Conservation (phyloP, 129 eudicot genomes). For the Heracleum sosnowskyi region DNA sequence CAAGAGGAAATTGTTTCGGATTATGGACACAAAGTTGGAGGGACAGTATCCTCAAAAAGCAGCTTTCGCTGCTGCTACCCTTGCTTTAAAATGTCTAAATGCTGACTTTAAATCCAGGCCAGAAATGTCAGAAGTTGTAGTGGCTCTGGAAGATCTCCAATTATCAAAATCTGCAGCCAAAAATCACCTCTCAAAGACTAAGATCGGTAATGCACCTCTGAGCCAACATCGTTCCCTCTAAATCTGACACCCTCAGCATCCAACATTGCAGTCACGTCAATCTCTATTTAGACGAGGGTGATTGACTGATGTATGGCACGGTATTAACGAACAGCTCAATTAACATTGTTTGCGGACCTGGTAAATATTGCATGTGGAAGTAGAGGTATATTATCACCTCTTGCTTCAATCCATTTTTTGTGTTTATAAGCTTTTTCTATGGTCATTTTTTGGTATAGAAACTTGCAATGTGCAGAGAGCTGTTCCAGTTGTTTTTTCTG, state of each 20-base stretch:
- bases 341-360: background rate
- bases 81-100: slow-evolving; percentile 61
- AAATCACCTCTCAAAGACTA: slow-evolving; percentile 21
- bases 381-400: background rate
- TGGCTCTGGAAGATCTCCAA: slow-evolving; percentile 59
- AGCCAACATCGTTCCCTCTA: slow-evolving; percentile 48
- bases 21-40: slow-evolving; percentile 80
- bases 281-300: slow-evolving; percentile 19
- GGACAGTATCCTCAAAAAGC: slow-evolving; percentile 91
- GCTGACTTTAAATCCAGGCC: slow-evolving; percentile 67
- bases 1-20: slow-evolving; percentile 65
- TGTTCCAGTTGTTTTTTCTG: background rate
- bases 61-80: slow-evolving; percentile 53
- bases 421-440: slow-evolving; percentile 4
- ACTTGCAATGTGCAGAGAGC: slow-evolving; percentile 9
- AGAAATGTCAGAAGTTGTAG: slow-evolving; percentile 61
- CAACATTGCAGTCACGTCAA: slow-evolving; percentile 36
- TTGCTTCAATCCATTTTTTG: background rate
- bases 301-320: background rate
- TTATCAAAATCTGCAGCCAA: slow-evolving; percentile 30
- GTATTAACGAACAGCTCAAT: background rate
- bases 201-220: slow-evolving; percentile 29
- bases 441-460: background rate
- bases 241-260: slow-evolving; percentile 36
- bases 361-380: slow-evolving; percentile 8